Conservation (phyloP, 169 alveolate species). For the Cryptosporidium muris region DNA sequence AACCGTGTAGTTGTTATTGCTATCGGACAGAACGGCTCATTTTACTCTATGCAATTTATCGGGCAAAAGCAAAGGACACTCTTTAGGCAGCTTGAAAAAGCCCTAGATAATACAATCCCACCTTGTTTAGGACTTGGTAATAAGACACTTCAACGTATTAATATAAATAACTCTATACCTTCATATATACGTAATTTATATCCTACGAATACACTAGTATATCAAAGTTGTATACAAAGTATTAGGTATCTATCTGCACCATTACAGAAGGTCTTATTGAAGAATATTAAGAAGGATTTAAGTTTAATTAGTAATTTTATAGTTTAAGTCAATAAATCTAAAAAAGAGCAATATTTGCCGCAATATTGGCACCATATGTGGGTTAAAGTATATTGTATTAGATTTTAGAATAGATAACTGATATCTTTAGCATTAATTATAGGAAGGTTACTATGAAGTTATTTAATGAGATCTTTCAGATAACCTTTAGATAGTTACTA, state of each 20-base stretch:
- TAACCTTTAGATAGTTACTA: too few relatives aligned
- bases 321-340: not conserved
- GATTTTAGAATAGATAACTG: not conserved
- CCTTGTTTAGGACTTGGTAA: constrained; percentile 29
- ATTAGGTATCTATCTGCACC: constrained; percentile 52
- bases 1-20: constrained; percentile 29
- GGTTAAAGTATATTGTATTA: too few relatives aligned
- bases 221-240: constrained; percentile 1
- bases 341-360: constrained; percentile 5
- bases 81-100: constrained; percentile 3
- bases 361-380: not conserved
- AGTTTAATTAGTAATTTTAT: constrained; percentile 19
- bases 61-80: constrained; percentile 6
- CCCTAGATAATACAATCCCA: constrained; percentile 30
- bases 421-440: not conserved
- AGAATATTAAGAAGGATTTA: constrained; percentile 10
- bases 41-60: constrained; percentile 9
- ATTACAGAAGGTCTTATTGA: constrained; percentile 28
- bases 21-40: constrained; percentile 64
- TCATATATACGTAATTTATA: constrained; percentile 13
- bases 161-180: constrained; percentile 14
- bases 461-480: too few relatives aligned
- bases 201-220: constrained; percentile 38
- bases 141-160: not conserved
- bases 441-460: too few relatives aligned